Evolutionary conservation across 2,329 filamentous ascomycete genomes (phyloP).

Genomic region (Cladosporium phlei): DNA sequence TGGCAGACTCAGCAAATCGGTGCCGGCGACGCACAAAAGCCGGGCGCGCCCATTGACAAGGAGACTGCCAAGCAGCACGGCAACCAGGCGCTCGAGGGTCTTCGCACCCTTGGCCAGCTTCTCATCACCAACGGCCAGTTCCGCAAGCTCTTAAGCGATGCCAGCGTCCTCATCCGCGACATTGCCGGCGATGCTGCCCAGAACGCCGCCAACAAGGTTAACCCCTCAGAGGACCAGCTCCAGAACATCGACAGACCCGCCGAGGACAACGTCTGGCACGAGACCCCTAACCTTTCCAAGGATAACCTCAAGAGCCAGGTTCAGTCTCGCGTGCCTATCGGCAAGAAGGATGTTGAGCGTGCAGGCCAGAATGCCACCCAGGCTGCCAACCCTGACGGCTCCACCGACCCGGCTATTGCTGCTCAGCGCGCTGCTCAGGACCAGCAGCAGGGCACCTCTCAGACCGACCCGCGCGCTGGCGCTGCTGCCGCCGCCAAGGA

Average conservation of each 20-base stretch:
- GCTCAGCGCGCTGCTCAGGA: constrained; percentile 52
- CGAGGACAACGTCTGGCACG: constrained; percentile 90
- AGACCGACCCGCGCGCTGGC: constrained; percentile 50
- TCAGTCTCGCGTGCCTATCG: constrained; percentile 53
- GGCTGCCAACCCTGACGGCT: constrained; percentile 52
- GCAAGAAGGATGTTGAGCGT: constrained; percentile 57
- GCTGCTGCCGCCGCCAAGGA: constrained; percentile 43
- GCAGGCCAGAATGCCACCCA: constrained; percentile 55
- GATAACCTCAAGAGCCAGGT: constrained; percentile 65
- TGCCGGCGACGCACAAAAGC: constrained; percentile 55
- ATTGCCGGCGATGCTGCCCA: constrained; percentile 86
- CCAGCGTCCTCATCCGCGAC: constrained; percentile 74
- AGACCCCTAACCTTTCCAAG: constrained; percentile 70
- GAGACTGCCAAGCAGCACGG: constrained; percentile 76
- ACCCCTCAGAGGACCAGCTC: constrained; percentile 73
- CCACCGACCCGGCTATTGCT: constrained; percentile 51
- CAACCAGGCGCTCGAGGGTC: constrained; percentile 73
- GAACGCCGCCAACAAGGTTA: constrained; percentile 69
- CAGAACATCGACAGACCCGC: constrained; percentile 76
- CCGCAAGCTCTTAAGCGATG: constrained; percentile 82
- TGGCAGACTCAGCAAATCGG: constrained; percentile 82
- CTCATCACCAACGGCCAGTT: constrained; percentile 96
- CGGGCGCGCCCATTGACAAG: constrained; percentile 67
- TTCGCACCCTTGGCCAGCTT: constrained; percentile 82
- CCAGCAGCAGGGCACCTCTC: constrained; percentile 40